Conservation (phyloP, 2,329 filamentous ascomycete genomes). For the Diaporthe helianthi region DNA sequence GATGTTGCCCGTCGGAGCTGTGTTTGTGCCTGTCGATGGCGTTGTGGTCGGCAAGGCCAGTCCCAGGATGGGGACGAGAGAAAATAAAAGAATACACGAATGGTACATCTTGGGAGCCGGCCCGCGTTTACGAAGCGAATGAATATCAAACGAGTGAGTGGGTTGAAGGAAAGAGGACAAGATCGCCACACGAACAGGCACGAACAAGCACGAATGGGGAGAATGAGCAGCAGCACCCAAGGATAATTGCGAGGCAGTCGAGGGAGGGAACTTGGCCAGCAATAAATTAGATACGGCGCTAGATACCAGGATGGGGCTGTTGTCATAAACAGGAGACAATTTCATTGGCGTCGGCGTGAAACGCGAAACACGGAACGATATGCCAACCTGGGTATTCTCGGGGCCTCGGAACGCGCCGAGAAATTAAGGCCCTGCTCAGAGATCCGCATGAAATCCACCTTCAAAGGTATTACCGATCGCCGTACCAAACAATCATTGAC, state of each 20-base stretch:
- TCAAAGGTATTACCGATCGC: neutral
- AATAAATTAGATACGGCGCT: constrained; percentile 25
- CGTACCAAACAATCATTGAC: neutral
- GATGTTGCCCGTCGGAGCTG: neutral
- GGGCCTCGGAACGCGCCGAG: constrained; percentile 31
- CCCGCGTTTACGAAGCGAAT: constrained; percentile 30
- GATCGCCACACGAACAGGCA: constrained; percentile 23
- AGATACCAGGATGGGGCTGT: constrained; percentile 11
- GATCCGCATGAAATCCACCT: constrained; percentile 28
- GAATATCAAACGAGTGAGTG: constrained; percentile 23
- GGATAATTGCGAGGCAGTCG: neutral
- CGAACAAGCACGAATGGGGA: neutral
- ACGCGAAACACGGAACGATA: constrained; percentile 25
- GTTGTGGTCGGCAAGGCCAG: constrained; percentile 25
- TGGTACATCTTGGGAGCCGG: constrained; percentile 33
- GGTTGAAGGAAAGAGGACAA: constrained; percentile 29
- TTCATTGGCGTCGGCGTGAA: constrained; percentile 28
- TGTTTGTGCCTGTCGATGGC: neutral
- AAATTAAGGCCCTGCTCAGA: constrained; percentile 32
- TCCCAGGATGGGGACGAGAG: constrained; percentile 23
- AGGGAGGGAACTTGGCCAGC: constrained; percentile 3
- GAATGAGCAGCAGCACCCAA: constrained; percentile 12
- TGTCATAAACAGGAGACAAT: constrained; percentile 13
- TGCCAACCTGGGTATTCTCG: constrained; percentile 15
- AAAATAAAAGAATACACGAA: constrained; percentile 26